Conservation (phyloP, 2,329 filamentous ascomycete genomes). For the Rosellinia necatrix region DNA sequence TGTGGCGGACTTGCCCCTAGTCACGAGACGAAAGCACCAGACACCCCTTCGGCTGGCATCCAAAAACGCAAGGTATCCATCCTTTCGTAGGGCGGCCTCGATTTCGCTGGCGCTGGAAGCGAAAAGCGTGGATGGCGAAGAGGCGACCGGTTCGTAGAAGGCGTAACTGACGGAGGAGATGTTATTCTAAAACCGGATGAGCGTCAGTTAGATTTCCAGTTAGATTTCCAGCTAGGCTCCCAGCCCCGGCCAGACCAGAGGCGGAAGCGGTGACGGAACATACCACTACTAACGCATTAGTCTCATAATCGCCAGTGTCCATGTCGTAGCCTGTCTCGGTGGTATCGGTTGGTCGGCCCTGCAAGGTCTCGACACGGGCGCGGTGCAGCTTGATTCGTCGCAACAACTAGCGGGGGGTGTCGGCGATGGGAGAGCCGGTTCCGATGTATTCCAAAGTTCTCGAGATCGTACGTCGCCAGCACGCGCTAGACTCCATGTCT, state of each 20-base stretch:
- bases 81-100: constrained; percentile 55
- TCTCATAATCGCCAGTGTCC: constrained; percentile 67
- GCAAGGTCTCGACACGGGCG: constrained; percentile 17
- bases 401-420: constrained; percentile 27
- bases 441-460: constrained; percentile 27
- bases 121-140: constrained; percentile 50
- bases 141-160: constrained; percentile 55
- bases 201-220: constrained; percentile 23
- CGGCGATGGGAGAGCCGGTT: constrained; percentile 13
- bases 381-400: constrained; percentile 22
- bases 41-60: constrained; percentile 55
- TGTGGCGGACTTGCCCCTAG: constrained; percentile 45
- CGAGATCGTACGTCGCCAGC: constrained; percentile 35
- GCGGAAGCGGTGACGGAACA: constrained; percentile 33
- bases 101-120: constrained; percentile 55
- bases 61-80: constrained; percentile 59
- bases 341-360: constrained; percentile 29
- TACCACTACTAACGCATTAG: constrained; percentile 64
- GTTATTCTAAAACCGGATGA: constrained; percentile 52
- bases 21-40: constrained; percentile 59
- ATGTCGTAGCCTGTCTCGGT: constrained; percentile 53
- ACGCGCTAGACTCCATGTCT: constrained; percentile 41
- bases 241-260: not conserved
- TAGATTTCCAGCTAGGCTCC: not conserved
- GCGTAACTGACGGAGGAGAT: constrained; percentile 60